Evolutionary conservation across 805 yeast genomes (phyloP), one percentile per base, ranked within the genome.

Genomic region (Candida mattraensis): DNA sequence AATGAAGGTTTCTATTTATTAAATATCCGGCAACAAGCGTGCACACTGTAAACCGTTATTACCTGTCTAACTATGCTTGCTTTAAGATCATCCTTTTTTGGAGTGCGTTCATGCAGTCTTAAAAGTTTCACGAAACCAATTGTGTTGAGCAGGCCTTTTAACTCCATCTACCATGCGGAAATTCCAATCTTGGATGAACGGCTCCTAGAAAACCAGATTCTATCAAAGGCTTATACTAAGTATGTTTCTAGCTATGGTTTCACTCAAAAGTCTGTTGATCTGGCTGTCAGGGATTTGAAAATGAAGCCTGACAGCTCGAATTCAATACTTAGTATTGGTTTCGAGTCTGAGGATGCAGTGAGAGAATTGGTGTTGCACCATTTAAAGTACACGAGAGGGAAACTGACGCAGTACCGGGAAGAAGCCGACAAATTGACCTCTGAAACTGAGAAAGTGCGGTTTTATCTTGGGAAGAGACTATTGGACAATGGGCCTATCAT

Each of bases 241-340:
- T 44, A 47, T 39, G 68, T 76, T 24, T 80, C 80, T 3, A 39
- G 47, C 27, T 52, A 47, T 35, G 82, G 82, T 2, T 75, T 76
- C 49, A 47, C 63, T 15, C 50, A 56, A 16, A 37, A 42, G 18
- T 62, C 78, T 15, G 53, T 76, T 3, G 58, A 60, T n/a, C 45
- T 58, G n/a, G 76, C 80, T 9, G 60, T 70, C 3, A 47, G 56
- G 8, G 69, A 67, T 22, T 50, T 74, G 50, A 54, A 61, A 6
- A 33, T 53, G 22, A 66, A 63, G 37, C 62, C 68, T 13, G 74
- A 70, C 47, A 61, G 70, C 9, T 46, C 72, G 9, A 64, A 58
- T 28, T 63, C 69, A 3, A 56, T 67, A 1, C 63, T 74, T 24
- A 55, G 67, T 3, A 56, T 66, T 15, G 67, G 56, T 2, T 45